Base-by-base conservation (phyloP, 768 basidiomycete species). In the Boletus edulis region DNA sequence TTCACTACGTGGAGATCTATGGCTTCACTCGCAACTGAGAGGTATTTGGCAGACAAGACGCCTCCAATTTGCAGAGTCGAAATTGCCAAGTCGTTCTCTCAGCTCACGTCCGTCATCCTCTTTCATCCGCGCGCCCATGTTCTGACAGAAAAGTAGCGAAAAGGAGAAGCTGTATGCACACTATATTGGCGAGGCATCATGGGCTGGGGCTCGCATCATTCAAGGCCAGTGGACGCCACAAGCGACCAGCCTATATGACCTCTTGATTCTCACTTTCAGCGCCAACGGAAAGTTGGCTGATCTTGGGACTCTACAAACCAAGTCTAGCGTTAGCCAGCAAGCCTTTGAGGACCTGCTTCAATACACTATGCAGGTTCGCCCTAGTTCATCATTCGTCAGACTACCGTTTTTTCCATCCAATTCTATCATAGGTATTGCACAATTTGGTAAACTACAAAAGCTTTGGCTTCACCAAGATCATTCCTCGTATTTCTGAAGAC, bases 381-480 rank as follows among this genome's bases (percentile, higher is more conserved):
- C 14, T 4, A n/a, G 14, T 43, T 46, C 49, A 6, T 34, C 17
- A 14, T 34, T 13, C 17, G 13, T 49, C 34, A 1, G 9, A 13
- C 2, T 15, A 0, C 7, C 46, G 2, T 48, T 27, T 34, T 44
- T 13, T 29, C 29, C 29, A 46, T 52, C 7, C 32, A 31, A 34
- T 5, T 17, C 10, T 6, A 5, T 29, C 13, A 29, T 32, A 75
- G 77, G 71, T 73, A 27, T 54, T 81, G 55, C 75, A 74, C 58
- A 78, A 78, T 52, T 56, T 80, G 34, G 78, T 62, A 22, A 93
- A 93, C 71, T 92, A 85, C 73, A 89, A 83, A 67, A 81, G 78
- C 3, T 94, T 94, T 58, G 92, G 92, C 2, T 89, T 87, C 64
- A 89, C 88, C 41, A 94, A 95, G 74, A 87, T 95, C 60, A 66